Evolutionary conservation across 805 yeast species (phyloP), one percentile per base, ranked within the genome.

Genomic region (Starmerella cellae): DNA sequence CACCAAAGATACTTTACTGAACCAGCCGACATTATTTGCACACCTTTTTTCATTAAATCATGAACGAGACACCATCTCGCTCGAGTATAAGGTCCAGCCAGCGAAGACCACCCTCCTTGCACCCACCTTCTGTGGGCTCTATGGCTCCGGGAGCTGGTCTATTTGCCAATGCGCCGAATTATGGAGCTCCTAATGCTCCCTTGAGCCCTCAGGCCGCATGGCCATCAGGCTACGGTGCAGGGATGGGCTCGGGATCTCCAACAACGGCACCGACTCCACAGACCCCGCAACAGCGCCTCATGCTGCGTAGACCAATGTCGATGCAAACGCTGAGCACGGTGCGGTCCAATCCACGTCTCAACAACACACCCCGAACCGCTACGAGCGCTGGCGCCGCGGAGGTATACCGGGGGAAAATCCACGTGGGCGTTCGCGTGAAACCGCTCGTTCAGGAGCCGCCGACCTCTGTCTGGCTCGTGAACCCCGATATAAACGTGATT

Each of bases 371-470:
- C 16, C 45, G 38, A 3, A 17, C n/a, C 35, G 24, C 37, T 8
- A 35, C 37, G 26, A 28, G 26, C 26, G 35, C 17, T 35, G 24
- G 32, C n/a, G 36, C 37, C 3, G 41, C 38, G 13, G 49, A 39
- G 24, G 38, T 62, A 0, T 81, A 79, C 54, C 68, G 74, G 3
- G 93, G 93, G 1, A 68, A 78, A 14, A 83, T 84, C 48, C 70
- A 74, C 1, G 95, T 84, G 1, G 72, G 85, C 0, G 71, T 84
- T 11, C 65, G 95, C 47, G 84, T 87, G 16, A 77, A 79, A 50
- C 95, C 95, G 0, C 57, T 46, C 37, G 22, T 18, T 21, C 32
- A 30, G 17, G 30, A 28, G 13, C 18, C 16, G 14, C 28, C 41
- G 3, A n/a, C 33, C 10, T 33, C 35, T 6, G 36, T 41, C 27